phyloP scores from a whole-genome alignment of 257 asterid species.

The Solanum arcanum region DNA sequence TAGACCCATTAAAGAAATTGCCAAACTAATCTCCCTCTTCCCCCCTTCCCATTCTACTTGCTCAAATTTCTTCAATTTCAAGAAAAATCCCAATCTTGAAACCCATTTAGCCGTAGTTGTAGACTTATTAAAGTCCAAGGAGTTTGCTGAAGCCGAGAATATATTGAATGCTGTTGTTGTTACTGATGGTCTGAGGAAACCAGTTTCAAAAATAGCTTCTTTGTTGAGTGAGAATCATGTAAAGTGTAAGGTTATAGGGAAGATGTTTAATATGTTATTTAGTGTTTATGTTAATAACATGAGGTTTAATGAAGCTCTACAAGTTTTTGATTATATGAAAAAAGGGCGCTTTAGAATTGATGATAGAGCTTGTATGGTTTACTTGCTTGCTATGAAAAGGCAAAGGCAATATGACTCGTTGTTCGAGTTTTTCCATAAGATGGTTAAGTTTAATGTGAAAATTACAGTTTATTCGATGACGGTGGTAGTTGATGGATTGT shows the following conservation, averaged over 20 bases:
- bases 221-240: background rate
- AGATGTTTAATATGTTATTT: conserved; percentile 23
- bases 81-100: conserved; percentile 41
- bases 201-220: conserved; percentile 37
- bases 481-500: conserved; percentile 44
- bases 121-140: conserved; percentile 37
- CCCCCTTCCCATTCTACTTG: conserved; percentile 34
- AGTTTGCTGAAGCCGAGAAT: conserved; percentile 47
- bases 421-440: conserved; percentile 39
- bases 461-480: conserved; percentile 69
- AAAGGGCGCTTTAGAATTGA: conserved; percentile 35
- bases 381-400: conserved; percentile 51
- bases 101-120: conserved; percentile 13
- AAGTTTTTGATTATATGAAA: conserved; percentile 22
- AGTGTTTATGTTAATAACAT: conserved; percentile 18
- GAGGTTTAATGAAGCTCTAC: conserved; percentile 15
- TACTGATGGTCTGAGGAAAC: conserved; percentile 24
- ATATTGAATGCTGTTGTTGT: conserved; percentile 38
- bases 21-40: background rate
- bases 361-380: conserved; percentile 71
- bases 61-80: conserved; percentile 45
- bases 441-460: conserved; percentile 47
- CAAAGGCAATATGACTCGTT: conserved; percentile 24
- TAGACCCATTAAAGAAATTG: background rate
- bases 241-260: background rate